Evolutionary conservation across 1,284 basidiomycete species (phyloP).

Genomic region (Austroboletus novae-zelandiae): DNA sequence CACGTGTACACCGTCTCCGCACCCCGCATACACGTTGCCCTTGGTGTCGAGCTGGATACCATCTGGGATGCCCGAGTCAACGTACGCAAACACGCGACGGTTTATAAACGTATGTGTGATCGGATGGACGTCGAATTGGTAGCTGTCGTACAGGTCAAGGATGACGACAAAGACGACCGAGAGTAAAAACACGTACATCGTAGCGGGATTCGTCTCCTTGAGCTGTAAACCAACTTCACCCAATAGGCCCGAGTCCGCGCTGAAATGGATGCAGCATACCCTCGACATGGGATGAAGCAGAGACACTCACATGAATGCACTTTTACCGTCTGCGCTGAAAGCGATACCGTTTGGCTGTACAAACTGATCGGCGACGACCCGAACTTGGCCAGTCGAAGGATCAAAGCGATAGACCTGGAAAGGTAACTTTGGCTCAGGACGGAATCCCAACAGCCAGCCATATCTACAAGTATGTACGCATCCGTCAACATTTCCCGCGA

Average conservation of each 20-base stretch:
- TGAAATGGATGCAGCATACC: slow-evolving; percentile 21
- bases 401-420: slow-evolving; percentile 76
- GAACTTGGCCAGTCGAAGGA: slow-evolving; percentile 57
- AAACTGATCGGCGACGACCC: slow-evolving; percentile 71
- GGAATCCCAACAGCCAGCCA: slow-evolving; percentile 61
- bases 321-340: slow-evolving; percentile 64
- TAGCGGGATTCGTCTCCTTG: slow-evolving; percentile 63
- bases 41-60: slow-evolving; percentile 50
- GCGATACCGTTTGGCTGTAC: slow-evolving; percentile 64
- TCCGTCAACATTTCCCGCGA: no score
- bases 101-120: slow-evolving; percentile 56
- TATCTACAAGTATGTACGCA: slow-evolving; percentile 41
- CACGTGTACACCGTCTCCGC: slow-evolving; percentile 43
- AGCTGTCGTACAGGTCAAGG: slow-evolving; percentile 40
- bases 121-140: slow-evolving; percentile 66
- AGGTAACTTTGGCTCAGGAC: slow-evolving; percentile 60
- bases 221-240: slow-evolving; percentile 48
- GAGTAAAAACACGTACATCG: slow-evolving; percentile 52
- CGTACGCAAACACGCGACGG: slow-evolving; percentile 69
- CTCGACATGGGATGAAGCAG: not conserved
- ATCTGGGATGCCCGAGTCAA: slow-evolving; percentile 68
- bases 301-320: slow-evolving; percentile 59
- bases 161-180: not conserved
- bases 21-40: slow-evolving; percentile 20
- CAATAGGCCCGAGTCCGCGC: slow-evolving; percentile 51